Evolutionary conservation across 169 alveolate genomes (phyloP), one percentile per base, ranked within the genome.

Genomic region (Babesia ovis): DNA sequence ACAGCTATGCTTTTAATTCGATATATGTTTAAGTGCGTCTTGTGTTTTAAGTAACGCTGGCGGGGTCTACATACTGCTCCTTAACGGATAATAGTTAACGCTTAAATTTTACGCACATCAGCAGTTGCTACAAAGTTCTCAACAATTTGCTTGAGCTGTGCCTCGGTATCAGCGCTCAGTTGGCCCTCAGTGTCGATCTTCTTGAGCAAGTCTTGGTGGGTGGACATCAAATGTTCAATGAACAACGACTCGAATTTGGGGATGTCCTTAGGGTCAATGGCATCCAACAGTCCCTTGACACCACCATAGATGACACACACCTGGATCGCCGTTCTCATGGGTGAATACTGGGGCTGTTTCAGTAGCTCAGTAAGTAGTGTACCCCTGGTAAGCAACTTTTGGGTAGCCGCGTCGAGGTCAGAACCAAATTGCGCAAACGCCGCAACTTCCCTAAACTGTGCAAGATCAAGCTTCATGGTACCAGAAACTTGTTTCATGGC

Each of bases 371-470:
- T 95, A 37, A 96, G 87, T 42, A 93, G 82, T 39, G 91, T 93
- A 48, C 99, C 99, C 82, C 98, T 91, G 70, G 95, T 94, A 68
- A 97, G 89, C 83, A 92, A 90, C 61, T 94, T 93, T 87, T 95
- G 97, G 35, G 99, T 97, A 32, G 97, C 70, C 41, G 98, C 98
- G 74, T 95, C 99, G 70, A 96, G 79, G 80, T 95, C 98, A 20
- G 98, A 94, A 29, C 99, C 99, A 91, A 96, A 96, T 81, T 95
- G 97, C 39, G 98, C 95, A 88, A 96, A 96, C 29, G 98, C 98
- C 18, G 97, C 98, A 45, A 96, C 98, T 87, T 97, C 99, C 75
- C 99, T 90, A 90, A 92, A 95, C 88, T 95, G 96, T 41, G 99
- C 99, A 69, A 97, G 85, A 76, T 95, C 98, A 43, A 95, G 89